phyloP scores from a whole-genome alignment of 495 filamentous ascomycete genomes.

The Daldinia childiae region DNA sequence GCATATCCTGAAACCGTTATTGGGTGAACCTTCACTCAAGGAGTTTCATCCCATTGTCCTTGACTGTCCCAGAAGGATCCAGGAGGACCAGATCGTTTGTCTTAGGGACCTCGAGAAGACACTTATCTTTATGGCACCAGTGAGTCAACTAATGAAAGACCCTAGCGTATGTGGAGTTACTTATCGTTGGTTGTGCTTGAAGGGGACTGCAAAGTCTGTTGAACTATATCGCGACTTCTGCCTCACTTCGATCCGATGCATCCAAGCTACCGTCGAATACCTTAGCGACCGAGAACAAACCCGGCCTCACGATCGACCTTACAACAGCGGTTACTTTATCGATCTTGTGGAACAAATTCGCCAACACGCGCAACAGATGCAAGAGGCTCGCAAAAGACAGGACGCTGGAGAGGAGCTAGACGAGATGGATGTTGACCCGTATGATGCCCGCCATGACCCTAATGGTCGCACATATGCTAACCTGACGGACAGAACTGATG shows the following conservation, averaged over 20 bases:
- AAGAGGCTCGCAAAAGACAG: constrained; percentile 60
- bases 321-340: constrained; percentile 92
- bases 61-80: constrained; percentile 78
- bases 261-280: constrained; percentile 82
- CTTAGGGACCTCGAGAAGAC: constrained; percentile 92
- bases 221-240: constrained; percentile 82
- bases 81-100: constrained; percentile 81
- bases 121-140: constrained; percentile 83
- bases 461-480: constrained; percentile 49
- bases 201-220: constrained; percentile 76
- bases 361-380: constrained; percentile 70
- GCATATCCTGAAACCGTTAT: constrained; percentile 61
- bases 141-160: constrained; percentile 70
- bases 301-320: constrained; percentile 81
- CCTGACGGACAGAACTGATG: constrained; percentile 63
- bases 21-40: constrained; percentile 65
- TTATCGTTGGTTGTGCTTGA: constrained; percentile 71
- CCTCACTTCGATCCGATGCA: constrained; percentile 83
- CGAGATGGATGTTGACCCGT: constrained; percentile 65
- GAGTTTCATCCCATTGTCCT: constrained; percentile 81
- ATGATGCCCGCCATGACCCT: constrained; percentile 42
- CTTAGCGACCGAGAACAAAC: constrained; percentile 83
- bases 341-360: constrained; percentile 89
- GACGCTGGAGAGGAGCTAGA: constrained; percentile 53
- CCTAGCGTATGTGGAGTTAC: constrained; percentile 66